Percentiles rank a stretch among this genome's conserved stretches.
These are phyloP conservation scores for Nannizzia gypsea DNA, from an alignment of 2,329 filamentous ascomycete genomes.

Conservation along the genomic window DNA sequence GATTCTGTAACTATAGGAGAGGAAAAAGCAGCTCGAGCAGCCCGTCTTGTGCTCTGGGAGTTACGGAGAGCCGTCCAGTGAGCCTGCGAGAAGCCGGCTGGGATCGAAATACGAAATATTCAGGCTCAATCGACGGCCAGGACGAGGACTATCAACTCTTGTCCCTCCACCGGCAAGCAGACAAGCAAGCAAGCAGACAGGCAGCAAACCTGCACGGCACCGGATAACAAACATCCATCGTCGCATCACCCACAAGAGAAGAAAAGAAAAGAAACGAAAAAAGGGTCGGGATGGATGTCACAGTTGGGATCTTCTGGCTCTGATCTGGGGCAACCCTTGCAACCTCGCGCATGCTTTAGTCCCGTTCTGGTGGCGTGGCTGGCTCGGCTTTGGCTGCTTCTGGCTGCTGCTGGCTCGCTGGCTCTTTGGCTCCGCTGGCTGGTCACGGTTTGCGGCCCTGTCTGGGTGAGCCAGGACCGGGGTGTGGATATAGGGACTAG, in stretches of 20 bases:
- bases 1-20: too few relatives aligned
- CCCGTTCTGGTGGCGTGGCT: background rate
- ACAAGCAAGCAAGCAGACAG: too few relatives aligned
- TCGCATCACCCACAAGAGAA: background rate
- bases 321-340: background rate
- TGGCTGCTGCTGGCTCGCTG: too few relatives aligned
- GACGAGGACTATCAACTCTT: too few relatives aligned
- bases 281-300: background rate
- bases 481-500: too few relatives aligned
- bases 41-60: too few relatives aligned
- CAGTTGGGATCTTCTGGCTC: background rate
- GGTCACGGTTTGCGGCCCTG: too few relatives aligned
- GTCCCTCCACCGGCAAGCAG: too few relatives aligned
- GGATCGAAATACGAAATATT: background rate
- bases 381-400: background rate
- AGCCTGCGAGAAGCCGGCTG: background rate
- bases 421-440: background rate
- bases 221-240: background rate
- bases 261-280: too few relatives aligned
- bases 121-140: background rate
- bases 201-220: background rate
- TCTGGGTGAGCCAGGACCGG: too few relatives aligned
- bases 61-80: too few relatives aligned
- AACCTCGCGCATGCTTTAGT: background rate
- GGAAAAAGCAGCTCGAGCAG: too few relatives aligned